phyloP scores from a whole-genome alignment of 179 eudicot species.

The Actinidia chinensis region DNA sequence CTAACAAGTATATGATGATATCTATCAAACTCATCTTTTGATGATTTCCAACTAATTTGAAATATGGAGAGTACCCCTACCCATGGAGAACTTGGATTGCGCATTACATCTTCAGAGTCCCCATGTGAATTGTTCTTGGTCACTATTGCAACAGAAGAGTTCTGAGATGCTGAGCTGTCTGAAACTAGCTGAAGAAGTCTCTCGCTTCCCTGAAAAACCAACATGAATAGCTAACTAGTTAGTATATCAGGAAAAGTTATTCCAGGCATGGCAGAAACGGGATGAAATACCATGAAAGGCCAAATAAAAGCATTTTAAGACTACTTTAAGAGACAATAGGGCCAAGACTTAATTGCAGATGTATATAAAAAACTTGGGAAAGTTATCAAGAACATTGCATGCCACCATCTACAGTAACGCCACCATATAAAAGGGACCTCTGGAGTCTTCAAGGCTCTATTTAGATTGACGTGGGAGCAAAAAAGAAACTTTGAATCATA shows the following conservation, averaged over 20 bases:
- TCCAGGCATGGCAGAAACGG: neutral
- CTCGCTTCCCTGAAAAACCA: conserved; percentile 75
- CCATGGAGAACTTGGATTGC: conserved; percentile 39
- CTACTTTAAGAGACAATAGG: neutral
- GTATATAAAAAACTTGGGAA: neutral
- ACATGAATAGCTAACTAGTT: conserved; percentile 6
- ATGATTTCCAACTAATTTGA: no score
- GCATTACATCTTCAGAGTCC: conserved; percentile 30
- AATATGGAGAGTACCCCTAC: conserved; percentile 29
- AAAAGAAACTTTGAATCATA: neutral
- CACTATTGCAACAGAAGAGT: conserved; percentile 28
- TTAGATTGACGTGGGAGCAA: neutral
- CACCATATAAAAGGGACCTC: conserved; percentile 1
- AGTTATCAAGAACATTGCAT: neutral
- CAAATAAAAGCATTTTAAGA: neutral
- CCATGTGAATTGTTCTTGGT: conserved; percentile 2
- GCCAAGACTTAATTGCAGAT: neutral
- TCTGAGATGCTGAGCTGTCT: conserved; percentile 41
- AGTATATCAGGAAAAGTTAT: neutral
- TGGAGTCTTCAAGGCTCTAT: no score
- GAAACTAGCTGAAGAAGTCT: conserved; percentile 79
- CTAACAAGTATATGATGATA: no score
- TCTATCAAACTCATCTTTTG: no score
- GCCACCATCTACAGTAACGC: neutral
- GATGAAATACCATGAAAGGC: neutral